phyloP scores from a whole-genome alignment of 2,329 filamentous ascomycete genomes.

The Xylariales sp. region DNA sequence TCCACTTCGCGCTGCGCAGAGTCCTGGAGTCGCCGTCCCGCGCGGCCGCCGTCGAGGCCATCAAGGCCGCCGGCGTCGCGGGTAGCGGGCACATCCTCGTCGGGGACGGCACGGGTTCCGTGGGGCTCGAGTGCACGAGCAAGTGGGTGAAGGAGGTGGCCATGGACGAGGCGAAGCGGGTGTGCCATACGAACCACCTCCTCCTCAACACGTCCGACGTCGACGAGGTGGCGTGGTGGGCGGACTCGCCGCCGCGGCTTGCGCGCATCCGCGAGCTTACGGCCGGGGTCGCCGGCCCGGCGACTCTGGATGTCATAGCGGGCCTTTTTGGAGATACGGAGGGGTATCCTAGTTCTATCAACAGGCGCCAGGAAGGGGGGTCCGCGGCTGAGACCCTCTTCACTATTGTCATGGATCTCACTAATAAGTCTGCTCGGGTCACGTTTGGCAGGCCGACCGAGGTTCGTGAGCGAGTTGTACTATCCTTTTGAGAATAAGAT shows the following conservation, averaged over 20 bases:
- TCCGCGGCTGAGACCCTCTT: conserved; percentile 49
- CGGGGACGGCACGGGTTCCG: conserved; percentile 55
- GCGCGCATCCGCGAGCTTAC: conserved; percentile 46
- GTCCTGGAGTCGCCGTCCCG: conserved; percentile 64
- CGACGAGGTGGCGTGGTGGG: conserved; percentile 49
- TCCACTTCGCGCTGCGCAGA: conserved; percentile 69
- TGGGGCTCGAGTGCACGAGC: conserved; percentile 59
- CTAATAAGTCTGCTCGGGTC: conserved; percentile 43
- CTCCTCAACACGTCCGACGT: conserved; percentile 47
- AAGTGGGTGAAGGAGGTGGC: conserved; percentile 45
- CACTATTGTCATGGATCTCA: conserved; percentile 50
- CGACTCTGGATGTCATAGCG: conserved; percentile 36
- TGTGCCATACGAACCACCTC: conserved; percentile 60
- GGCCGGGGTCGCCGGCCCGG: conserved; percentile 28
- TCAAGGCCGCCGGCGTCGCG: conserved; percentile 60
- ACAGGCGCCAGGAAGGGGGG: conserved; percentile 43
- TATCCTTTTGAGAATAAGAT: conserved; percentile 39
- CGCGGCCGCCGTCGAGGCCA: conserved; percentile 57
- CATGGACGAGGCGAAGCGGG: conserved; percentile 48
- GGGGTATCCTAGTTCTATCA: conserved; percentile 48
- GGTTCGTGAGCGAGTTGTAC: conserved; percentile 34
- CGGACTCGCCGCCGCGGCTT: conserved; percentile 47
- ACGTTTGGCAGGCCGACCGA: conserved; percentile 50
- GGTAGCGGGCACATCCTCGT: conserved; percentile 63
- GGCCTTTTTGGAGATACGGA: conserved; percentile 47